A percentile compares a stretch with the other conserved stretches of the same genome.
Evolutionary conservation across 2,329 filamentous ascomycete species (phyloP).

Genomic region (Purpureocillium takamizusanense): DNA sequence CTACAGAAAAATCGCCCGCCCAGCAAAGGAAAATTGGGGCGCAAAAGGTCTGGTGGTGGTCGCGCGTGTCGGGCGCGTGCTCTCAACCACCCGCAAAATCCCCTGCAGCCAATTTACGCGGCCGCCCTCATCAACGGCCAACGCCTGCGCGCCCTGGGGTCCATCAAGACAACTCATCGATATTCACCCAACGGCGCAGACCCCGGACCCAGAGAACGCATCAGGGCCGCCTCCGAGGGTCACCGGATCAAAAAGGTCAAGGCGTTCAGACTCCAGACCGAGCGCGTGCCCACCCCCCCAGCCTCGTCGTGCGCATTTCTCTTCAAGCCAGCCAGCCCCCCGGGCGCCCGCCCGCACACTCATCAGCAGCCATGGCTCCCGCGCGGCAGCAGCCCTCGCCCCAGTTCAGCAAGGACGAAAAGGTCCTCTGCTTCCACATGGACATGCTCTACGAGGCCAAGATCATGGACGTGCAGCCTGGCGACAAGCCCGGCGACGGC

Average conservation of each 20-base stretch:
- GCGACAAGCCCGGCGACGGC: constrained; percentile 59
- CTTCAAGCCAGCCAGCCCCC: not conserved
- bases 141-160: not conserved
- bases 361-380: constrained; percentile 26
- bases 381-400: constrained; percentile 33
- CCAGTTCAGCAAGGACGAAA: constrained; percentile 70
- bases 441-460: constrained; percentile 97
- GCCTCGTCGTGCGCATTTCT: not conserved
- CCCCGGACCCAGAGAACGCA: too few species aligned
- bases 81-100: not conserved
- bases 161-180: not conserved
- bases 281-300: too few species aligned
- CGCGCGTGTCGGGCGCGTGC: constrained; percentile 1
- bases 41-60: too few species aligned
- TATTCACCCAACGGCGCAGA: not conserved
- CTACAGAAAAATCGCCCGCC: too few species aligned
- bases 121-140: not conserved
- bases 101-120: constrained; percentile 10
- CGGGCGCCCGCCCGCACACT: not conserved
- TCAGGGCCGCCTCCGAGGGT: too few species aligned
- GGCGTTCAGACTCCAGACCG: too few species aligned
- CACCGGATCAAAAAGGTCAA: too few species aligned
- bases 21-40: too few species aligned
- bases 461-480: constrained; percentile 67
- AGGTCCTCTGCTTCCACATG: constrained; percentile 92